A percentile compares a stretch with the other conserved stretches of the same genome.
phyloP scores from a whole-genome alignment of 495 filamentous ascomycete genomes.

The Neurospora africana region DNA sequence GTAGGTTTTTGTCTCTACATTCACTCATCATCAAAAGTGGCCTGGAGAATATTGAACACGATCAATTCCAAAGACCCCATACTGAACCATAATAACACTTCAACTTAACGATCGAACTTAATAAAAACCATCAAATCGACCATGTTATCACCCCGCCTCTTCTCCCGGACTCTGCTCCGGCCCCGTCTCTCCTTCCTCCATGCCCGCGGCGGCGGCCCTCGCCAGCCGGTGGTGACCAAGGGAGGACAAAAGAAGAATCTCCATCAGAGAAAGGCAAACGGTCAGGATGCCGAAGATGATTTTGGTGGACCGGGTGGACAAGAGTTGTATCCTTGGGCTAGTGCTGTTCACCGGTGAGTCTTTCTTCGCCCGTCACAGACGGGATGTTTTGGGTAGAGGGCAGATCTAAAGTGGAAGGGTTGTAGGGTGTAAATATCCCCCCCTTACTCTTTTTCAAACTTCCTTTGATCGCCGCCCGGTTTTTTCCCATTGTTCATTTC shows the following conservation, averaged over 20 bases:
- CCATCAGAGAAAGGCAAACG: background rate
- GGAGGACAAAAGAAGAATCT: background rate
- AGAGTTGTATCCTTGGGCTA: background rate
- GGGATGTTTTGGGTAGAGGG: background rate
- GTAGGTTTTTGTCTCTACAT: no score
- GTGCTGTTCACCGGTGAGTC: background rate
- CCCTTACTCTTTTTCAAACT: background rate
- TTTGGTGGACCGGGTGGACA: background rate
- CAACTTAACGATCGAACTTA: background rate
- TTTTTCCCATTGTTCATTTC: background rate
- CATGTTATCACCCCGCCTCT: background rate
- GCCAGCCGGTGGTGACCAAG: background rate
- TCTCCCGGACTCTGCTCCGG: background rate
- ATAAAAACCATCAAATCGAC: background rate
- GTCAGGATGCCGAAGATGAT: background rate
- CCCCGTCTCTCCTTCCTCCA: background rate
- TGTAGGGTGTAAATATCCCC: background rate
- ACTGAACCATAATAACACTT: background rate
- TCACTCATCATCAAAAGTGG: background rate
- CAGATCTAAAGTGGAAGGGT: background rate
- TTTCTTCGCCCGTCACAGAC: background rate
- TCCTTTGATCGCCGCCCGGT: background rate
- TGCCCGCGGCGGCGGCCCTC: background rate
- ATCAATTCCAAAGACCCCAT: background rate
- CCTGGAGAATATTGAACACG: background rate